These are phyloP conservation scores for Nicotiana knightiana DNA, from an alignment of 257 asterid species.

Conservation along the genomic window DNA sequence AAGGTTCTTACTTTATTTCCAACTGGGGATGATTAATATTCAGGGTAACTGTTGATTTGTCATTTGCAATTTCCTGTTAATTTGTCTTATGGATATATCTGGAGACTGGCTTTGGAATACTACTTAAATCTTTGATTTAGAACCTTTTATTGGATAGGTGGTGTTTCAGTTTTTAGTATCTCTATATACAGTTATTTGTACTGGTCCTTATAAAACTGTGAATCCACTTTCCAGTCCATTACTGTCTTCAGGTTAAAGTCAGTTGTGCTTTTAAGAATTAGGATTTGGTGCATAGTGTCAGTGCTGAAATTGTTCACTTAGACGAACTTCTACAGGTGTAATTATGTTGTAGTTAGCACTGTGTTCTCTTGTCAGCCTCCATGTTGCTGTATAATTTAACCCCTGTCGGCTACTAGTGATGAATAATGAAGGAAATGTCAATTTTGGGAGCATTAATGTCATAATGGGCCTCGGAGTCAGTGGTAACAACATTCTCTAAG, in stretches of 20 bases:
- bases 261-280: background rate
- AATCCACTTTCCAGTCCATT: slow-evolving; percentile 12
- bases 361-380: slow-evolving; percentile 7
- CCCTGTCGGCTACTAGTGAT: slow-evolving; percentile 21
- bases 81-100: slow-evolving; percentile 13
- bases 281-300: slow-evolving; percentile 19
- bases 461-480: slow-evolving; percentile 10
- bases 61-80: slow-evolving; percentile 10
- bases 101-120: slow-evolving; percentile 25
- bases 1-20: slow-evolving; percentile 80
- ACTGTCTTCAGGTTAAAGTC: slow-evolving; percentile 9
- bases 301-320: slow-evolving; percentile 16
- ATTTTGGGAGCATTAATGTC: slow-evolving; percentile 20
- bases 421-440: slow-evolving; percentile 38
- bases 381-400: slow-evolving; percentile 5
- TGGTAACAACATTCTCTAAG: background rate
- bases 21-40: slow-evolving; percentile 47
- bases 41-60: slow-evolving; percentile 11
- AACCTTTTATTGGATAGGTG: slow-evolving; percentile 17
- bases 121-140: slow-evolving; percentile 14
- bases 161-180: slow-evolving; percentile 16
- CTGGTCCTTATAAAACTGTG: slow-evolving; percentile 7
- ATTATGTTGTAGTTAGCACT: slow-evolving; percentile 22
- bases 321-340: slow-evolving; percentile 21
- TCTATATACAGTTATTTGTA: background rate